phyloP scores from a whole-genome alignment of 2,329 filamentous ascomycete genomes.

The Elsinoe fawcettii region DNA sequence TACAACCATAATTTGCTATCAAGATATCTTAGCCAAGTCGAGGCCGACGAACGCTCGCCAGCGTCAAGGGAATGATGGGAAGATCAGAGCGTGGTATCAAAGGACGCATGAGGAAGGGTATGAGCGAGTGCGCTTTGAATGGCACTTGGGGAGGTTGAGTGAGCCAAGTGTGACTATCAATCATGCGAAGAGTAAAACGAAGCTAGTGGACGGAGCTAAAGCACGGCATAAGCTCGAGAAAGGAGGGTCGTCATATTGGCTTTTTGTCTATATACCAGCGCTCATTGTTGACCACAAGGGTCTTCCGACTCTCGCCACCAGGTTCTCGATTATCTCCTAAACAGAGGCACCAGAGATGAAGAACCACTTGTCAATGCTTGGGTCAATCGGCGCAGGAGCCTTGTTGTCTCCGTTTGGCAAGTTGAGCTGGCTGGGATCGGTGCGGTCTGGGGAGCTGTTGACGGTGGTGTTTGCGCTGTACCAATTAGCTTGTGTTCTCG shows the following conservation, averaged over 20 bases:
- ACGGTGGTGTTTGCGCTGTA: slow-evolving; percentile 75
- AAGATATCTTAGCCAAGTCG: too few relatives aligned
- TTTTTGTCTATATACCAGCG: slow-evolving; percentile 9
- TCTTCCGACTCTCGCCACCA: neutral
- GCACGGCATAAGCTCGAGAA: neutral
- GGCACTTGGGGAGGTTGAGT: too few relatives aligned
- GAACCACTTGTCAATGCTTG: slow-evolving; percentile 99
- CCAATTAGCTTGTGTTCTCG: slow-evolving; percentile 20
- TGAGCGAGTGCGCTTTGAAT: too few relatives aligned
- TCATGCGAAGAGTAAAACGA: too few relatives aligned
- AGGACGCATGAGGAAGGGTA: too few relatives aligned
- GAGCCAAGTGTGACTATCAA: too few relatives aligned
- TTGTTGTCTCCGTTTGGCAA: slow-evolving; percentile 76
- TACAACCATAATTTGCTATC: neutral
- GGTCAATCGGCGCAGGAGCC: slow-evolving; percentile 79
- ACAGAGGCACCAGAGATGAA: slow-evolving; percentile 88
- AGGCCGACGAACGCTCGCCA: too few relatives aligned
- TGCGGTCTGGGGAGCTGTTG: slow-evolving; percentile 62
- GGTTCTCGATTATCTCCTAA: slow-evolving; percentile 25
- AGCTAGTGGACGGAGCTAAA: neutral
- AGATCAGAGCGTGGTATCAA: too few relatives aligned
- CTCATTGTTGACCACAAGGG: neutral
- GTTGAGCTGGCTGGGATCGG: slow-evolving; percentile 61
- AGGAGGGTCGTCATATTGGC: slow-evolving; percentile 6
- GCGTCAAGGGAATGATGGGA: too few relatives aligned